phyloP scores from a whole-genome alignment of 352 stramenopile species.

The Phytophthora tentaculata region DNA sequence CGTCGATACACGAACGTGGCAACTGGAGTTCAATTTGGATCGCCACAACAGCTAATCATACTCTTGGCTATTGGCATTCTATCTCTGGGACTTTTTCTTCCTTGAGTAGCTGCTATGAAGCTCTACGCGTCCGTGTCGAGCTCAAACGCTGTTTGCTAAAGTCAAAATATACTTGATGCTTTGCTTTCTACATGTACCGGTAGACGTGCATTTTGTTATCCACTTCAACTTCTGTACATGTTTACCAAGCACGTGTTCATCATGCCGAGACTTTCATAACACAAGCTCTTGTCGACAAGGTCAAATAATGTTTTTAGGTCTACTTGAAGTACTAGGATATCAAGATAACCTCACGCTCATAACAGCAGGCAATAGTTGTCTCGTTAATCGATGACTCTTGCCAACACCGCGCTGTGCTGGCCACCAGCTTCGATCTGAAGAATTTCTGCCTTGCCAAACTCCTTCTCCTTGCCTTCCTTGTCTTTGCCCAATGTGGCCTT shows the following conservation, averaged over 20 bases:
- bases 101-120: constrained; percentile 1
- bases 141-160: not conserved
- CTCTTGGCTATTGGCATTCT: constrained; percentile 18
- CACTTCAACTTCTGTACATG: not conserved
- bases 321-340: too few species aligned
- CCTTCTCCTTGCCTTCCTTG: constrained; percentile 31
- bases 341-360: constrained; percentile 5
- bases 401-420: constrained; percentile 88
- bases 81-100: constrained; percentile 21
- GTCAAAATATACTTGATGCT: constrained; percentile 15
- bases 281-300: too few species aligned
- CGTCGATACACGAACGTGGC: constrained; percentile 20
- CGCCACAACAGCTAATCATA: constrained; percentile 24
- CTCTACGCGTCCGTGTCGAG: not conserved
- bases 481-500: constrained; percentile 44
- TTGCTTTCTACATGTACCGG: not conserved
- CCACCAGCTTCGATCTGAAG: constrained; percentile 86
- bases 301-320: constrained; percentile 23
- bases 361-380: constrained; percentile 5
- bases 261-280: too few species aligned
- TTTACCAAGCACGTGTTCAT: too few species aligned
- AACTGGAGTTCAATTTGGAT: constrained; percentile 23
- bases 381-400: constrained; percentile 20
- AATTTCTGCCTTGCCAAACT: constrained; percentile 66
- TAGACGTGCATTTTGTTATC: too few species aligned